A percentile compares a stretch with the other conserved stretches of the same genome.
phyloP scores from a whole-genome alignment of 306 rosid species.

The Prinsepia uniflora region DNA sequence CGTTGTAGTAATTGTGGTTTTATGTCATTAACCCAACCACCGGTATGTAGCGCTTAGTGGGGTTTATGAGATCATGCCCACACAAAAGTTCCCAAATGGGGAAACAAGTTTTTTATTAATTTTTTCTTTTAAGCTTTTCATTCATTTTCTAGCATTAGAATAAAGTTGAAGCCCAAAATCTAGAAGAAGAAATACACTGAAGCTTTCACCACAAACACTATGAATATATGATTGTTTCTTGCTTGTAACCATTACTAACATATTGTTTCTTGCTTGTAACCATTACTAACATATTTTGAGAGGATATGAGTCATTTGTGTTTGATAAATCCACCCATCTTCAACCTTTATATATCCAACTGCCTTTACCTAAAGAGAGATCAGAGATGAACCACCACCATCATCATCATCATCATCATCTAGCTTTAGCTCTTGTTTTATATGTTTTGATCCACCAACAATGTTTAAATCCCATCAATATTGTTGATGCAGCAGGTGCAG shows the following conservation, averaged over 20 bases:
- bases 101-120: neutral
- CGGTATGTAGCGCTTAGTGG: neutral
- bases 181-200: neutral
- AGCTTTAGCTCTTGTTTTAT: constrained; percentile 36
- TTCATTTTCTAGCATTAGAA: neutral
- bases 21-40: no score
- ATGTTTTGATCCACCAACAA: constrained; percentile 40
- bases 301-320: neutral
- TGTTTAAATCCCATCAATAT: constrained; percentile 20
- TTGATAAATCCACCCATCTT: neutral
- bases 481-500: constrained; percentile 59
- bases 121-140: neutral
- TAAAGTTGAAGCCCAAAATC: neutral
- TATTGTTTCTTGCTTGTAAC: no score
- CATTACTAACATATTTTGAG: no score
- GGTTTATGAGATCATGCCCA: neutral
- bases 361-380: constrained; percentile 22
- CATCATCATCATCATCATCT: constrained; percentile 16
- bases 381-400: constrained; percentile 66
- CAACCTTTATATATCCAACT: constrained; percentile 23
- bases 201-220: no score
- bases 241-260: neutral
- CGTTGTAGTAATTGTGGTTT: no score
- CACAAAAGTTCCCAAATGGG: neutral
- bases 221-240: neutral